These are phyloP conservation scores for Chrysanthemum lavandulifolium DNA, from an alignment of 129 eudicot genomes.

Conservation along the genomic window DNA sequence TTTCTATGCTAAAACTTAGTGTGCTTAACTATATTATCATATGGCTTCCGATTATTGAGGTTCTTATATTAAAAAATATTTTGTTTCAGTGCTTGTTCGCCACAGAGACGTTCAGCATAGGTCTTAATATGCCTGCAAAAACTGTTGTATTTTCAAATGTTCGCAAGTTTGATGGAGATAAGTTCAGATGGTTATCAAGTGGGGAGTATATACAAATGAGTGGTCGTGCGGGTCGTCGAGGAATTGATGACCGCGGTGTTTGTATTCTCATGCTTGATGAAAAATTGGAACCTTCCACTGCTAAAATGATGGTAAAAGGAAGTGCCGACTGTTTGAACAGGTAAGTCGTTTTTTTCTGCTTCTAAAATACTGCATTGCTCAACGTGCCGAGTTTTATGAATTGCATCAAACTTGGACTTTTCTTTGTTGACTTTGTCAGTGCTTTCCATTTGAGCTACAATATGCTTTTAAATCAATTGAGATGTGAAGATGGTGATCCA, in stretches of 20 bases:
- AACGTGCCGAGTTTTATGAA: constrained; percentile 3
- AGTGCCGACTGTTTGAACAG: constrained; percentile 97
- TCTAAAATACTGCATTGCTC: neutral
- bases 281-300: constrained; percentile 96
- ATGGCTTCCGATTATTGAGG: constrained; percentile 7
- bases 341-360: constrained; percentile 33
- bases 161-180: constrained; percentile 97
- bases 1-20: neutral
- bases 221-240: constrained; percentile 99
- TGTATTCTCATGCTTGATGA: constrained; percentile 99
- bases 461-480: constrained; percentile 93
- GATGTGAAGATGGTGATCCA: constrained; percentile 92
- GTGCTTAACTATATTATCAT: constrained; percentile 3
- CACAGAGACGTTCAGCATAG: constrained; percentile 99
- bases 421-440: constrained; percentile 42
- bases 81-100: constrained; percentile 90
- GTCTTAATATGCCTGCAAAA: constrained; percentile 99
- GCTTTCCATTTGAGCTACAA: constrained; percentile 98
- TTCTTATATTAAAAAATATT: constrained; percentile 25
- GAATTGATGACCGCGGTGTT: constrained; percentile 97
- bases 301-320: constrained; percentile 95
- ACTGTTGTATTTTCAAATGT: constrained; percentile 98
- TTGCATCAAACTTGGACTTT: constrained; percentile 19
- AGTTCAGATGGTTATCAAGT: constrained; percentile 97
- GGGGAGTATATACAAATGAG: constrained; percentile 99